These are phyloP conservation scores for Clitoria ternatea DNA, from an alignment of 306 rosid species.

Conservation along the genomic window DNA sequence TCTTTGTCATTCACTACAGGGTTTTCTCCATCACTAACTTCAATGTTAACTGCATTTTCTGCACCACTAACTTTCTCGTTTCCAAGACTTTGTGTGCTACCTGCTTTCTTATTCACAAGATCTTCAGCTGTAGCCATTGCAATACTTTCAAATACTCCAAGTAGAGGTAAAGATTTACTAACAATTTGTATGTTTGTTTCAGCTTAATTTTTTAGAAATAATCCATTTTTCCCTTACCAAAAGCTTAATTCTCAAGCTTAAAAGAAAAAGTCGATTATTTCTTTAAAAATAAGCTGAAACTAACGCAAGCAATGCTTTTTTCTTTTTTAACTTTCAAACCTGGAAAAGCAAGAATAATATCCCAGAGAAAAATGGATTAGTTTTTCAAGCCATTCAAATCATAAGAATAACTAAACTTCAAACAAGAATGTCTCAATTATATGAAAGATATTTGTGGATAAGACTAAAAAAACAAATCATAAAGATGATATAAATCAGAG, in stretches of 20 bases:
- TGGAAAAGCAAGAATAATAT: slow-evolving; percentile 16
- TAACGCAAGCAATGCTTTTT: no score
- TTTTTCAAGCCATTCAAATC: background rate
- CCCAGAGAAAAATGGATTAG: background rate
- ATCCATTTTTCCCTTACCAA: no score
- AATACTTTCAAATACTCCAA: slow-evolving; percentile 9
- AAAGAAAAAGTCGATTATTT: no score
- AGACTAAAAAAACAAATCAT: no score
- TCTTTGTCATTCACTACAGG: slow-evolving; percentile 12
- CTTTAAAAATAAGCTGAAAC: no score
- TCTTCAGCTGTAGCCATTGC: slow-evolving; percentile 32
- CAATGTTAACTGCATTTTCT: background rate
- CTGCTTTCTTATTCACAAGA: slow-evolving; percentile 10
- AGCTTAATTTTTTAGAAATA: no score
- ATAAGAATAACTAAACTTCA: no score
- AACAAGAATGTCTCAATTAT: no score
- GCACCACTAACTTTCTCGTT: background rate
- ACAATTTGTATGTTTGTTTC: background rate
- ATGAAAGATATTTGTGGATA: no score
- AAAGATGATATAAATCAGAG: background rate
- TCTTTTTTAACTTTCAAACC: background rate
- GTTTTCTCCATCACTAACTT: slow-evolving; percentile 25
- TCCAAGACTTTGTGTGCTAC: slow-evolving; percentile 1
- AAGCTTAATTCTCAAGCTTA: no score
- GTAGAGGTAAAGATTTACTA: background rate